Base-by-base conservation (phyloP, 1,139 yeast genomes). In the Geotrichum bryndzae region DNA sequence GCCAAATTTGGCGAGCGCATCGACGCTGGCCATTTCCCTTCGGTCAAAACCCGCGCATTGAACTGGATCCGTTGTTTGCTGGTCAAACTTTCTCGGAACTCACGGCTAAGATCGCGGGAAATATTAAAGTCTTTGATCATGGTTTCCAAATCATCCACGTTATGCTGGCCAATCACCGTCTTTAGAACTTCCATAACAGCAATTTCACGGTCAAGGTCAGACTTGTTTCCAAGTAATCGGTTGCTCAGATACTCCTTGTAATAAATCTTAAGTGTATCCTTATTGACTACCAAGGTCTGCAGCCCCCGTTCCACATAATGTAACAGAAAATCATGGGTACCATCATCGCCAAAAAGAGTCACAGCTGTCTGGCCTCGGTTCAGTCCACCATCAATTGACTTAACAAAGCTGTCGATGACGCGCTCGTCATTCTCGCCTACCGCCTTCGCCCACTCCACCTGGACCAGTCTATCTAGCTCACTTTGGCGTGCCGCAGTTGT, bases 161-260 rank as follows among this genome's bases (percentile, higher is more conserved):
- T 68, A 11, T 69, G 72, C 0, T 68, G 64, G 5, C 79, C 78
- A 57, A 78, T 72, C 57, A 73, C 77, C 2, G 67, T 65, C 56
- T 67, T 68, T 38, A 77, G 64, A 25, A 68, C 65, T 0, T 66
- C 51, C 11, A 77, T 64, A 55, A 76, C 64, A 6, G 64, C 59
- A 11, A 68, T 62, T 61, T 77, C 79, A 1, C 72, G 68, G 11
- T 67, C 68, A 1, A 68, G 58, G 35, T 69, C 68, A 8, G 69
- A 71, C 0, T 72, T 63, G 31, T 72, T 70, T 35, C 69, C 67
- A 25, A 71, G 70, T 3, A 77, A 67, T 4, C 77, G 65, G n/a
- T 80, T 70, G 58, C 70, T 72, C 0, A 78, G 74, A 8, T 77
- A 66, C 59, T 75, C 76, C 56, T 71, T 69, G 62, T 75, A 73